Evolutionary conservation across 192 early-diverging fungal species (phyloP), one percentile per base, ranked within the genome.

Genomic region (Coemansia sp.): DNA sequence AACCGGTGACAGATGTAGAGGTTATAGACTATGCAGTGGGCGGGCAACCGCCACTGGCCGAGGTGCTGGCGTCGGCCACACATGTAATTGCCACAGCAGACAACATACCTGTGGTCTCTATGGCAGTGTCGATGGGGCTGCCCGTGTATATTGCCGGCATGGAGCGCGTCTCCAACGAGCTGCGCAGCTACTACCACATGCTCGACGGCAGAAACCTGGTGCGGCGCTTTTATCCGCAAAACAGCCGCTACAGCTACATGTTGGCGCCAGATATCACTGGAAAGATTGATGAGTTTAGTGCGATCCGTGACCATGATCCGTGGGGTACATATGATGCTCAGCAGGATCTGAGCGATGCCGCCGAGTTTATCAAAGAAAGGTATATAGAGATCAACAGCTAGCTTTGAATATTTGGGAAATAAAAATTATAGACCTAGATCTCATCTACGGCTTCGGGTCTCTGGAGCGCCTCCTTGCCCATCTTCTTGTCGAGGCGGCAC

Each of bases 401-500:
- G 12, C 21, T 10, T 52, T 48, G 45, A 45, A 45, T 35, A 35
- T 35, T 35, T 35, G 32, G 32, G 24, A 21, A 14, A 59, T 41
- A 15, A 17, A 45, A 47, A 63, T 50, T 49, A 12, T 32, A 47
- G 50, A 50, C 15, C 32, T 66, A 66, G 48, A 23, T 39, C 32
- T 49, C 50, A 3, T 64, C 51, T 23, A 60, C 47, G 15, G 17
- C 38, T 5, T 11, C 54, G 19, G 39, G 7, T 27, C 35, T 45
- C 38, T 72, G 56, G n/a, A 54, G 39, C n/a, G 61, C 62, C 62
- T 75, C 78, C 52, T 55, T 62, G 60, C 73, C 69, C 66, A 76
- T 77, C 52, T 73, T 69, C 87, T 94, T 95, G 82, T 95, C 92
- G 58, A 94, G 86, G 68, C 94, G 84, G 85, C 92, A 94, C 51